A percentile compares a stretch with the other conserved stretches of the same genome.
Evolutionary conservation across 768 basidiomycete genomes (phyloP).

Genomic region (Auricularia sp.): DNA sequence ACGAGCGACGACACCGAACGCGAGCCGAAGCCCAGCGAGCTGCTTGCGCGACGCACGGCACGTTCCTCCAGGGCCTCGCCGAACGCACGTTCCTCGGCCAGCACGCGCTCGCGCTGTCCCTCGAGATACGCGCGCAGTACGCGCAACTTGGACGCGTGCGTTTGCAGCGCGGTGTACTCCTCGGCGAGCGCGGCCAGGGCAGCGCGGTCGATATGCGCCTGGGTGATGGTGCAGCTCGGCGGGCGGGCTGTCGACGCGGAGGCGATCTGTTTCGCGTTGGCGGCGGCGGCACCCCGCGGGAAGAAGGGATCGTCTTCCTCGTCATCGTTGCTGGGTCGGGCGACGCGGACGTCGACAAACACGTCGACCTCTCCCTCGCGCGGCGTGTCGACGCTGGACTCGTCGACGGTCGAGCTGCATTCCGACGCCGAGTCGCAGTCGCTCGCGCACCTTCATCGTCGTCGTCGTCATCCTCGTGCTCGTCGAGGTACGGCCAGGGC

Average conservation of each 20-base stretch:
- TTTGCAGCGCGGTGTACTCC: not conserved
- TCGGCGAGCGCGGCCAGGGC: not conserved
- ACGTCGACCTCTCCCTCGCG: not conserved
- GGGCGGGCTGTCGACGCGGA: not conserved
- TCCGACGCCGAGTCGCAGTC: not conserved
- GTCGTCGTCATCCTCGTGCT: not conserved
- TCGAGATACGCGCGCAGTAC: not conserved
- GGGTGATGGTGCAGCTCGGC: not conserved
- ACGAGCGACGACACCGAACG: no score
- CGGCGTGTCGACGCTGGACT: not conserved
- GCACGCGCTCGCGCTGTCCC: not conserved
- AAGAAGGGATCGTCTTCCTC: not conserved
- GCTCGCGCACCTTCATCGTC: not conserved
- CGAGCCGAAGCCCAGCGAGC: not conserved
- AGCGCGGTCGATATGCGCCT: not conserved
- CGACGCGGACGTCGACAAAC: not conserved
- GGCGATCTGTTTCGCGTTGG: not conserved
- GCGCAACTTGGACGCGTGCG: not conserved
- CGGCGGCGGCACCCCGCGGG: not conserved
- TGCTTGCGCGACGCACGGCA: not conserved
- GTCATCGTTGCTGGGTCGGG: not conserved
- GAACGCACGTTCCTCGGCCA: not conserved
- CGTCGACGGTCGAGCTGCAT: not conserved
- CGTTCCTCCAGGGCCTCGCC: not conserved
- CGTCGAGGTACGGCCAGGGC: not conserved